Conservation (phyloP, 805 yeast species). For the Nakazawaea pomicola region DNA sequence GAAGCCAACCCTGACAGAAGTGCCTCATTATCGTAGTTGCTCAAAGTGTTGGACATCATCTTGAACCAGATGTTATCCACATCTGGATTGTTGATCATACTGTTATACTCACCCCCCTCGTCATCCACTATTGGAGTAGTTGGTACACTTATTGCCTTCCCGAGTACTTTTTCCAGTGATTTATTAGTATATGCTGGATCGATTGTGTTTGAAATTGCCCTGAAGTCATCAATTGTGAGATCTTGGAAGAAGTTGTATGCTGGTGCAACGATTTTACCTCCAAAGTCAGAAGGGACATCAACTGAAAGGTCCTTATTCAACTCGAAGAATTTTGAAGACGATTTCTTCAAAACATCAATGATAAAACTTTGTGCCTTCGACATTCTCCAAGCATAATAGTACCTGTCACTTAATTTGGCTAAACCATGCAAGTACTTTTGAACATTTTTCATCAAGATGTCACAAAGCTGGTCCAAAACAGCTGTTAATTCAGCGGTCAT, state of each 20-base stretch:
- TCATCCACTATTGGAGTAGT: neutral
- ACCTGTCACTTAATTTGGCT: conserved; percentile 47
- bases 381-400: conserved; percentile 66
- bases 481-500: conserved; percentile 8
- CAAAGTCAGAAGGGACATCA: neutral
- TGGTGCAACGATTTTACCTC: neutral
- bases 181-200: too few species aligned
- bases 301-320: neutral
- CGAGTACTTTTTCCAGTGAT: too few species aligned
- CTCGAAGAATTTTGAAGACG: neutral
- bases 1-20: neutral
- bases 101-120: neutral
- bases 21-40: neutral
- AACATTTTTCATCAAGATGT: conserved; percentile 34
- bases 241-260: conserved; percentile 15
- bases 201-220: conserved; percentile 12
- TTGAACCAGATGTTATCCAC: conserved; percentile 7
- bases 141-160: neutral
- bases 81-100: conserved; percentile 3
- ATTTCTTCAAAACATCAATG: conserved; percentile 27
- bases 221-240: conserved; percentile 17
- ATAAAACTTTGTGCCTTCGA: conserved; percentile 49
- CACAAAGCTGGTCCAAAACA: conserved; percentile 19
- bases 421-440: conserved; percentile 34
- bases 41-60: neutral